phyloP scores from a whole-genome alignment of 169 alveolate genomes.

The Eimeria praecox region DNA sequence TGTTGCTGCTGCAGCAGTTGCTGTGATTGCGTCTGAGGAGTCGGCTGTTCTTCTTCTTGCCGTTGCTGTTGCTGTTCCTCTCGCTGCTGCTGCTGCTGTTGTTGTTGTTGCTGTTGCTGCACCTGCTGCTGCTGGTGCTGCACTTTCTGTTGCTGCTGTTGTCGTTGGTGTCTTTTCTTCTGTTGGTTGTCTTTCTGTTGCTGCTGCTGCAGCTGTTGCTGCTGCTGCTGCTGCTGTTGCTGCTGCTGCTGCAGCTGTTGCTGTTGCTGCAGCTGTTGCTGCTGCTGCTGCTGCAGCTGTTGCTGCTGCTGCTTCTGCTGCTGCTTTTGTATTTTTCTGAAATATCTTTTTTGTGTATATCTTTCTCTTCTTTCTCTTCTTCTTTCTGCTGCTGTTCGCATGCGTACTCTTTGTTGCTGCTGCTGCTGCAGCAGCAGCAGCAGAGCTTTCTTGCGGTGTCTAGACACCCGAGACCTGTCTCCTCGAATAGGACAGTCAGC shows the following conservation, averaged over 20 bases:
- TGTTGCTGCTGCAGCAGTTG: neutral
- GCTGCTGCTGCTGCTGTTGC: constrained; percentile 19
- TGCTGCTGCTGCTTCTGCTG: neutral
- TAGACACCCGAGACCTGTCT: neutral
- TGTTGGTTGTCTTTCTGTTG: neutral
- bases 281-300: constrained; percentile 26
- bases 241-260: constrained; percentile 29
- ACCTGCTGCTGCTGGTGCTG: neutral
- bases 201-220: neutral
- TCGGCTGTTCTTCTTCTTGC: neutral
- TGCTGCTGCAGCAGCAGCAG: neutral
- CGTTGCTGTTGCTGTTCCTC: neutral
- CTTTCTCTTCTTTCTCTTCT: neutral
- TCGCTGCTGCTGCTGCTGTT: constrained; percentile 2
- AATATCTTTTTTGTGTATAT: neutral
- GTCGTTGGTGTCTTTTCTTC: neutral
- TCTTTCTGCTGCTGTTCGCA: neutral
- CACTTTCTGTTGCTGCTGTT: neutral
- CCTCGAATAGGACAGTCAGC: constrained; percentile 11
- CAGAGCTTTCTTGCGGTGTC: neutral
- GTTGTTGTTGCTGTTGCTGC: neutral
- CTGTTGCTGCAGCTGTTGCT: constrained; percentile 9
- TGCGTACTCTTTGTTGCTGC: neutral
- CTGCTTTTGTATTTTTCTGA: neutral
- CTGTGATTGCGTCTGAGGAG: constrained; percentile 16